Evolutionary conservation across 352 stramenopile species (phyloP).

Genomic region (Pythium oligandrum): DNA sequence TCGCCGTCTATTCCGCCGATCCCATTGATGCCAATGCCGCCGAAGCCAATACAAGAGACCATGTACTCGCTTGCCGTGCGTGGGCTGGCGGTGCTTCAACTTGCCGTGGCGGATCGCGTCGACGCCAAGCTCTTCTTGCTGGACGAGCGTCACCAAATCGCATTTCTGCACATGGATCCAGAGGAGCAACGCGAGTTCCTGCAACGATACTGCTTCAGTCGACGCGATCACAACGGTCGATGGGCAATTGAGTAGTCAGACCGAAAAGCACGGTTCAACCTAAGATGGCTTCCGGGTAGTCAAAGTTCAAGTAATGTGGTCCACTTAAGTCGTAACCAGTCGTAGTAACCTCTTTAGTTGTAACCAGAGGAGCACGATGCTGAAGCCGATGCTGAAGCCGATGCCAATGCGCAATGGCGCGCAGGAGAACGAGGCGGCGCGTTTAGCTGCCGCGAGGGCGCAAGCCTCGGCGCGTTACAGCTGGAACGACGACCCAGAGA

Average conservation of each 20-base stretch:
- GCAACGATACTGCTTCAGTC: neutral
- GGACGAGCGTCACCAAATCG: neutral
- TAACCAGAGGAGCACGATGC: too few relatives aligned
- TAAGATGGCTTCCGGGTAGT: too few relatives aligned
- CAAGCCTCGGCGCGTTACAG: neutral
- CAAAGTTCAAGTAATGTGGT: too few relatives aligned
- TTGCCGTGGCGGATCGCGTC: constrained; percentile 1
- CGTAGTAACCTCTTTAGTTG: too few relatives aligned
- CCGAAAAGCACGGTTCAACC: neutral
- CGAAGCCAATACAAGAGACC: neutral
- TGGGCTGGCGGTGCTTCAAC: neutral
- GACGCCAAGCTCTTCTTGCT: constrained; percentile 7
- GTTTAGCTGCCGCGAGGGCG: too few relatives aligned
- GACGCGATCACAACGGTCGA: neutral
- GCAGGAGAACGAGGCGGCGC: too few relatives aligned
- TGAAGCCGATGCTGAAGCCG: too few relatives aligned
- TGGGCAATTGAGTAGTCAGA: neutral
- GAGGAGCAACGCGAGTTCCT: constrained; percentile 4
- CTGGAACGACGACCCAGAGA: constrained; percentile 7
- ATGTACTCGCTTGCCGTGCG: neutral
- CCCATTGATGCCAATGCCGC: neutral
- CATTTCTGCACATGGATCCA: constrained; percentile 1
- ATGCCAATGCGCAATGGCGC: too few relatives aligned
- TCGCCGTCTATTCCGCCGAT: neutral
- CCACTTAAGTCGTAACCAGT: too few relatives aligned